A percentile compares a stretch with the other conserved stretches of the same genome.
phyloP scores from a whole-genome alignment of 306 rosid species.

The Prunus persica region DNA sequence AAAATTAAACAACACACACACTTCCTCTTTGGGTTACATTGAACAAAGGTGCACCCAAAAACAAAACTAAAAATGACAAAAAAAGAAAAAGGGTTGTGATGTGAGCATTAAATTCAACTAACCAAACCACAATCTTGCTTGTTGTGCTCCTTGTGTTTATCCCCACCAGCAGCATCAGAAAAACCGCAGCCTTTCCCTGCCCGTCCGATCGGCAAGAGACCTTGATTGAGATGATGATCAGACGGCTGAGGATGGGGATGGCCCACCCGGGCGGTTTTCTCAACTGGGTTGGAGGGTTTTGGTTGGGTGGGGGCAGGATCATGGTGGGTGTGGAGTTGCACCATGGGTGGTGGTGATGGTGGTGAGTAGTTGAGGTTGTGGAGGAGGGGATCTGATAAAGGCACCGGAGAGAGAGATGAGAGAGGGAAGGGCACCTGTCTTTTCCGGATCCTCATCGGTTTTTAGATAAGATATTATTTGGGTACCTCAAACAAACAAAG shows the following conservation, averaged over 20 bases:
- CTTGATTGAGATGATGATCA: conserved; percentile 40
- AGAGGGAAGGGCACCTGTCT: conserved; percentile 55
- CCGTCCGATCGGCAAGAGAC: conserved; percentile 32
- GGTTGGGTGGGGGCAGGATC: conserved; percentile 6
- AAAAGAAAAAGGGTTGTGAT: not conserved
- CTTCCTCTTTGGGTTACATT: conserved; percentile 21
- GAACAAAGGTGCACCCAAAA: conserved; percentile 56
- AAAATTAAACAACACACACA: not conserved
- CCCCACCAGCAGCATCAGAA: conserved; percentile 19
- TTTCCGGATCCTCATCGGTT: conserved; percentile 83
- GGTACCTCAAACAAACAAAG: not conserved
- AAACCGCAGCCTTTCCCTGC: conserved; percentile 29
- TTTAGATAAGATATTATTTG: conserved; percentile 7
- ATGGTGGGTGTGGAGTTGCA: conserved; percentile 46
- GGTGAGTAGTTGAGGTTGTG: conserved; percentile 34
- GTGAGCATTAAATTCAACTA: conserved; percentile 31
- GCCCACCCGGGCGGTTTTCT: conserved; percentile 2
- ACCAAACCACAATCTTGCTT: conserved; percentile 40
- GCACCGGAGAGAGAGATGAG: conserved; percentile 45
- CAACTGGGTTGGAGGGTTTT: conserved; percentile 23
- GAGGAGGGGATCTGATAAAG: conserved; percentile 76
- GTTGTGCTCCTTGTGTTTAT: not conserved
- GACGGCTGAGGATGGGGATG: conserved; percentile 40
- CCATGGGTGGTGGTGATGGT: conserved; percentile 44
- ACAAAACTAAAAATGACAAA: conserved; percentile 22